Base-by-base conservation (phyloP, 345 rosid genomes). In the Aquilaria malaccensis region DNA sequence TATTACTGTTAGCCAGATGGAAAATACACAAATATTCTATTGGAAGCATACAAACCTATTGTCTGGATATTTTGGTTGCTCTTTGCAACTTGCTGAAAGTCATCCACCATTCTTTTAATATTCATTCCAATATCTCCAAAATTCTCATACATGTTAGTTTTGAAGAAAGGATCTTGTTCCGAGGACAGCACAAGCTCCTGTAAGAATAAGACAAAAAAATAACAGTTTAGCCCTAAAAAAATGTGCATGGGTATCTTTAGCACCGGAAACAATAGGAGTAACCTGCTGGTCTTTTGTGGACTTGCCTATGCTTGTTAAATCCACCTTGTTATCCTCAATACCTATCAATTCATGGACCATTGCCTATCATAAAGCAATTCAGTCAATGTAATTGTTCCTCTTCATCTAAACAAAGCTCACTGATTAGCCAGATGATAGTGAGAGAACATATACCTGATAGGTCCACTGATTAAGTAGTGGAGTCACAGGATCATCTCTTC, bases 41-140 rank as follows among this genome's bases (percentile, higher is more conserved):
- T 37, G 43, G 43, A 37, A 3, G 65, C 22, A 64, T 58, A 72
- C 81, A 9, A 77, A 94, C 99, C 97, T 83, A 94, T 78, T 52
- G 99, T 94, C 79, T 85, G 99, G 62, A 94, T 83, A 69, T 74
- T 94, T 77, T 90, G 97, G 80, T 94, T 94, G 67, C 99, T 90
- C 79, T 86, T 85, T 32, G 97, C 95, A 81, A 82, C 81, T 78
- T 90, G 99, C 77, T 90, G 99, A 82, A 94, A 90, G 62, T 90
- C 95, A 69, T 94, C 99, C 56, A 94, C 99, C 99, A 88, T 90
- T 56, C 81, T 74, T 86, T 94, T 90, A 75, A 94, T 90, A 72
- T 84, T 94, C 92, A 88, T 85, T 73, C 97, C 97, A 47, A 94
- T 94, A 74, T 94, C 99, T 67, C 99, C 99, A 77, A 94, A 94